Evolutionary conservation across 1,284 basidiomycete genomes (phyloP), one percentile per base, ranked within the genome.

Genomic region (Phellinidium pouzarii): DNA sequence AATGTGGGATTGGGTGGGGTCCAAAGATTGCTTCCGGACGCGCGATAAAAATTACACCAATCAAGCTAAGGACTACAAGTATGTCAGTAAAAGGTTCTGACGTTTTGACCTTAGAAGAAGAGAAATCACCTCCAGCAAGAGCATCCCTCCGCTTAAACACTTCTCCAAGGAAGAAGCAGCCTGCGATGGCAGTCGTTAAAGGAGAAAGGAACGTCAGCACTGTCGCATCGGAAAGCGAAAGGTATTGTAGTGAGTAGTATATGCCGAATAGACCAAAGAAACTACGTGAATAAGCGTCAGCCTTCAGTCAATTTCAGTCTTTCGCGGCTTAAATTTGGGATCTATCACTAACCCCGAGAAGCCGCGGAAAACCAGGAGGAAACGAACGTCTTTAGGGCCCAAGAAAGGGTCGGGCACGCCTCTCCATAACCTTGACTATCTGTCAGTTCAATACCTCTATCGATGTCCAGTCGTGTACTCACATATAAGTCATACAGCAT

Each of bases 191-290:
- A 0, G 85, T 88, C 12, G 76, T 72, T 52, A 82, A 75, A 0
- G 91, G 91, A 0, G 77, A 67, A 5, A 94, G 72, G 68, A 91
- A 92, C 0, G 81, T 82, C 47, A 93, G 71, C 12, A 88, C 84
- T 0, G 82, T 84, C 0, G 84, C 79, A 62, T 92, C 89, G 11
- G 84, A 84, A 0, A 91, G 70, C 0, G 83, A 80, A 23, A 87
- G 72, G 58, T 78, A 82, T 55, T 82, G 74, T 9, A 91, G 68
- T 1, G 82, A 78, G 62, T 80, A 85, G 64, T 91, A 91, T 2
- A 80, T 68, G 23, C 75, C 81, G 57, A 78, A 80, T n/a, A 87
- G 68, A 0, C 78, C 80, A 54, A 81, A 71, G 60, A 82, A 84
- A 12, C 79, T 82, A 58, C 2, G 22, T 11, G 37, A 25, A 12